Percentiles rank a stretch among this genome's conserved stretches.
Conservation (phyloP, 2,329 filamentous ascomycete species). For the Aspergillus udagawae region DNA sequence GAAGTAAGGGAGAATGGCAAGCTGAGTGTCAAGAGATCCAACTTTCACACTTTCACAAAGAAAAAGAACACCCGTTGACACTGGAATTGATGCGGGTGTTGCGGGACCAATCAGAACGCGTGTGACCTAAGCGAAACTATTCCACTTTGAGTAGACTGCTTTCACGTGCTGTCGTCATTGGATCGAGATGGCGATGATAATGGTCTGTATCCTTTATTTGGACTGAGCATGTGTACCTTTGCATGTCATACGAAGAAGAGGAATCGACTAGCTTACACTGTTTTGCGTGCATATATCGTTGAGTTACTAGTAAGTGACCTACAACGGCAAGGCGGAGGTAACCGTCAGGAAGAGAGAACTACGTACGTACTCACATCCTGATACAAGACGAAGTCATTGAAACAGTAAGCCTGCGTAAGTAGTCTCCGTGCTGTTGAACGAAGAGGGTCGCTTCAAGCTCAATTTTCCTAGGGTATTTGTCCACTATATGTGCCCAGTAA, state of each 20-base stretch:
- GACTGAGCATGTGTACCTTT: not conserved
- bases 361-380: not conserved
- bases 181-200: not conserved
- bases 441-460: not conserved
- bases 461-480: not conserved
- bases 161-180: constrained; percentile 20
- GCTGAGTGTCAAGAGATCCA: not conserved
- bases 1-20: constrained; percentile 2
- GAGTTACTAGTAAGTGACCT: not conserved
- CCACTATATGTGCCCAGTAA: not conserved
- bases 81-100: not conserved
- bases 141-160: not conserved
- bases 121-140: constrained; percentile 6
- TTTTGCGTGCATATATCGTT: not conserved
- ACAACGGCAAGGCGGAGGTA: not conserved
- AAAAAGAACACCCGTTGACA: not conserved
- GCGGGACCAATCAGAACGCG: not conserved
- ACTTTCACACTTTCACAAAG: not conserved
- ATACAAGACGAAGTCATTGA: not conserved
- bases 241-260: not conserved
- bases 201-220: not conserved
- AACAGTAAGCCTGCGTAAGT: not conserved
- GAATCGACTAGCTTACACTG: no score
- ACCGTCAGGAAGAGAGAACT: not conserved
- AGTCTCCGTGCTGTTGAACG: not conserved